Evolutionary conservation across 306 rosid genomes (phyloP), one percentile per base, ranked within the genome.

Genomic region (Castanea crenata): DNA sequence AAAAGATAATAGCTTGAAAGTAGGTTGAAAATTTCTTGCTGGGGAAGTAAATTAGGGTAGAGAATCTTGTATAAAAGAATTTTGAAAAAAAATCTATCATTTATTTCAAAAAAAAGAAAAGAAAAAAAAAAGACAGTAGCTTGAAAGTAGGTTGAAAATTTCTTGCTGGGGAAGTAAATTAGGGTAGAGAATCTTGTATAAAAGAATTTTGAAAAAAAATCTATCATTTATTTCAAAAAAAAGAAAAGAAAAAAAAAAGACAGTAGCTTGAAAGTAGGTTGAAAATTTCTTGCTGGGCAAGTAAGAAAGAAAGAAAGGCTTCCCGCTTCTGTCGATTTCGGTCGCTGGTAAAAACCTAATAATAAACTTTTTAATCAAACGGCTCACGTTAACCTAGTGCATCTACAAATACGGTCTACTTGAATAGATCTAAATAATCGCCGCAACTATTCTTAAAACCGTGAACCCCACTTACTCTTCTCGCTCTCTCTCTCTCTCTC

Each of bases 341-440:
- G 23, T 20, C 1, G 13, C 16, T 1, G 13, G 54, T 16, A 3
- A 1, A 29, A 51, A 73, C 84, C 82, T 51, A 79, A 62, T n/a
- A 2, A 38, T 38, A 38, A 38, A 14, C 7, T 38, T 38, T 38
- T 76, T 16, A 69, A 86, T 80, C 89, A 12, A 5, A 83, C 87
- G 89, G 89, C 83, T 46, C 46, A 4, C 9, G 74, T 31, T 69
- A 62, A 80, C 27, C 34, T 62, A 4, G 18, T 16, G 62, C 20
- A 52, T 68, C 82, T 86, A 79, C 85, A 82, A 58, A 69, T 76
- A 69, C 59, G 49, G 46, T 38, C 46, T 7, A 38, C 3, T 38
- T 38, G 0, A 0, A 1, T 38, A 7, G 44, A 7, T 7, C 10
- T 38, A 38, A 38, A 38, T 0, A 7, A 41, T 14, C 74, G 67